Evolutionary conservation across 257 asterid species (phyloP), one percentile per base, ranked within the genome.

Genomic region (Leptodermis oblonga): DNA sequence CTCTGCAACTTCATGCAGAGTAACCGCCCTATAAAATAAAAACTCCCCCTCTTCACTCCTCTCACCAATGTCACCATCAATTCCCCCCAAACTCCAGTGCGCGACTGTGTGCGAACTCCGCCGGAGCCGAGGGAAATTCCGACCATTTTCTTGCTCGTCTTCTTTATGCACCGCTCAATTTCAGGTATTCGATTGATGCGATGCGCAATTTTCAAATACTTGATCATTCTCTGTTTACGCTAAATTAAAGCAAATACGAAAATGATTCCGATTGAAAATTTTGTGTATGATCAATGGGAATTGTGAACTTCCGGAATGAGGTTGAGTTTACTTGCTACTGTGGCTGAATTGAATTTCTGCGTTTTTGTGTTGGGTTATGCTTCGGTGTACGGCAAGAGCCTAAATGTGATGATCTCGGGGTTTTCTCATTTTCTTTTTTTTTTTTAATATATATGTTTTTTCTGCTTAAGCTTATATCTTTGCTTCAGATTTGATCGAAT

Each of bases 1-100:
- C 28, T 52, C n/a, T 39, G 7, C 42, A 30, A 23, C 36, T 66
- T 61, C 71, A 67, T 67, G 71, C 71, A 49, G 45, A 67, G 70
- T 30, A 48, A 2, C 55, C 58, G 0, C 42, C 23, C 42, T 15
- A 15, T 17, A 42, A 8, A 43, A 2, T 17, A n/a, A n/a, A n/a
- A n/a, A n/a, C n/a, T 43, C n/a, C 54, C 39, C 54, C 37, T 36
- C 26, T 15, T 30, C 65, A 60, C 15, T 28, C 36, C 69, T 54
- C 69, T 64, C 39, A 5, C 49, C 25, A 43, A 7, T 66, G 59
- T 48, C 70, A 46, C n/a, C 45, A 60, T 34, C 20, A 48, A 48
- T 20, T 52, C 3, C 28, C 71, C 58, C 71, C 33, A 25, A 49
- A 31, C 10, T 51, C 58, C 45, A n/a, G 48, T 49, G 23, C 9